Evolutionary conservation across 1,139 yeast genomes (phyloP).

Genomic region (Groenewaldozyma auringiensis): DNA sequence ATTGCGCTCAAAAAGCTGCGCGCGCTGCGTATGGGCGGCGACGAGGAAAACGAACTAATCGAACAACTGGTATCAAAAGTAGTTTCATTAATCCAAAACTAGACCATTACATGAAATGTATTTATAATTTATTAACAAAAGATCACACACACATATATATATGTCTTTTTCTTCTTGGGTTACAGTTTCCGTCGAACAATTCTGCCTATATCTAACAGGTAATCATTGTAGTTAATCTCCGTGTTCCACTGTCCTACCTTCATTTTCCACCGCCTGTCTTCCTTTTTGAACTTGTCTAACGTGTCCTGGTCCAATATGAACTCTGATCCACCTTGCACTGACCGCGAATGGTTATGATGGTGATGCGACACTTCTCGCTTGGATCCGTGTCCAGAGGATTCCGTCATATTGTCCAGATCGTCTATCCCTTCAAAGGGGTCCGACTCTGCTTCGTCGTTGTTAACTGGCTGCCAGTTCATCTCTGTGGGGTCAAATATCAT

Average conservation of each 20-base stretch:
- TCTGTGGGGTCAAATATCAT: constrained; percentile 58
- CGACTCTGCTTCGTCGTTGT: constrained; percentile 25
- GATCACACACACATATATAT: no score
- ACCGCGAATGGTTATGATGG: background rate
- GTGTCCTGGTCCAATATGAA: background rate
- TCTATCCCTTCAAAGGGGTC: constrained; percentile 52
- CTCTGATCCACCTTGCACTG: no score
- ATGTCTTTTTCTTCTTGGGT: background rate
- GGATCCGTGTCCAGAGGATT: background rate
- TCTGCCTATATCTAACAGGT: background rate
- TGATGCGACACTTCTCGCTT: background rate
- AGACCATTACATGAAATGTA: constrained; percentile 10
- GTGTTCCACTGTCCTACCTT: constrained; percentile 1
- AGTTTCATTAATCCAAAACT: background rate
- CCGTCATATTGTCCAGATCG: constrained; percentile 24
- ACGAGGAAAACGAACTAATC: constrained; percentile 54
- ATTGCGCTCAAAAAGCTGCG: constrained; percentile 54
- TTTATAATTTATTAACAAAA: background rate
- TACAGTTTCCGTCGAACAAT: background rate
- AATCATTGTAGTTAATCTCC: background rate
- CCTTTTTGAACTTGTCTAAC: background rate
- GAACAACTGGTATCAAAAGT: constrained; percentile 44
- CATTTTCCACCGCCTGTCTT: background rate
- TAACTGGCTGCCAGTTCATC: constrained; percentile 46
- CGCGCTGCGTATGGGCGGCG: constrained; percentile 54